These are phyloP conservation scores for Dipteronia dyeriana DNA, from an alignment of 345 rosid genomes.

Conservation along the genomic window DNA sequence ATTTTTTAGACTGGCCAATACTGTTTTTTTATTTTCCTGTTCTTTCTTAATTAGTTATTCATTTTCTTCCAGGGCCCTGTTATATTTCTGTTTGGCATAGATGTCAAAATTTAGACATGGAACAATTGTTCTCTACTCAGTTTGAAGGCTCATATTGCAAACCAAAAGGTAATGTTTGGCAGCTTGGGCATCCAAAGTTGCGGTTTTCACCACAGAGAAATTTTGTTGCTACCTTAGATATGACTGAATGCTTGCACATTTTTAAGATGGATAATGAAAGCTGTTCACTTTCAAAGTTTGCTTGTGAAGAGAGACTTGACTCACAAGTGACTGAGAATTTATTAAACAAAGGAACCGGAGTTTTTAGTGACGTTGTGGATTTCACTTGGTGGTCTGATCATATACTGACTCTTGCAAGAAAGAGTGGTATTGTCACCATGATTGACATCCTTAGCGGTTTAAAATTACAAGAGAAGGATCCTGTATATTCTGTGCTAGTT, in stretches of 20 bases:
- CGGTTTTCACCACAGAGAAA: conserved; percentile 73
- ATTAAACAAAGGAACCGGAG: conserved; percentile 22
- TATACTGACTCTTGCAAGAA: conserved; percentile 58
- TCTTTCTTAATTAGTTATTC: conserved; percentile 17
- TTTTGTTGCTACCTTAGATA: conserved; percentile 70
- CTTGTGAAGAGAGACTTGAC: conserved; percentile 25
- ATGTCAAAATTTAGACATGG: conserved; percentile 46
- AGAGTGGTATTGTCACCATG: conserved; percentile 54
- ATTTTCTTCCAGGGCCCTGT: conserved; percentile 52
- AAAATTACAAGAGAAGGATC: conserved; percentile 54
- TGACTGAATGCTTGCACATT: conserved; percentile 58
- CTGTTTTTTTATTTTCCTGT: not conserved
- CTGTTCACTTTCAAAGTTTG: conserved; percentile 36
- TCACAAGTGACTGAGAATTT: too few relatives aligned
- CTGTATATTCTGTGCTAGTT: conserved; percentile 56
- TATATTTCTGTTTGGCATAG: conserved; percentile 73
- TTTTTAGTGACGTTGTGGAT: conserved; percentile 53
- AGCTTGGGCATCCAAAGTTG: conserved; percentile 69
- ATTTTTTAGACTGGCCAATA: not conserved
- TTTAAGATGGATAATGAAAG: conserved; percentile 58
- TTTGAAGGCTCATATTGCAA: conserved; percentile 62
- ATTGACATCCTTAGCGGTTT: conserved; percentile 53
- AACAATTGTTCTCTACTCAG: conserved; percentile 53
- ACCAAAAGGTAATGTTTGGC: conserved; percentile 38
- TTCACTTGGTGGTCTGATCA: conserved; percentile 97